Percentiles rank a stretch among this genome's conserved stretches.
These are phyloP conservation scores for Drechslera avenae DNA, from an alignment of 2,329 filamentous ascomycete species.

Conservation along the genomic window DNA sequence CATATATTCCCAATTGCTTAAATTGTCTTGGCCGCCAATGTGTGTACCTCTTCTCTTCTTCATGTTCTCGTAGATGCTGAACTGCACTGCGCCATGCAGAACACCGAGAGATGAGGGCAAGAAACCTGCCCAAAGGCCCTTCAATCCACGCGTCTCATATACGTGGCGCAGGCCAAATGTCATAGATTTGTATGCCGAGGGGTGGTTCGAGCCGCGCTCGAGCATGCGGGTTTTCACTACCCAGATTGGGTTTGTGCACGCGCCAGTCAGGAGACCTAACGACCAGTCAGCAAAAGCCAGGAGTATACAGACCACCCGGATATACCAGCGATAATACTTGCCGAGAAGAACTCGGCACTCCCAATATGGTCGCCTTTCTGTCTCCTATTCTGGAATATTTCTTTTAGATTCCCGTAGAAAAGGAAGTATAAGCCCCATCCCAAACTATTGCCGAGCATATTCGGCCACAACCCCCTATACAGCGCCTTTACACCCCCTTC, in stretches of 20 bases:
- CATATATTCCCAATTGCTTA: constrained; percentile 79
- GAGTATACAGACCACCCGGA: background rate
- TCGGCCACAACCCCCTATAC: constrained; percentile 88
- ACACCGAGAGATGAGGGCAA: constrained; percentile 84
- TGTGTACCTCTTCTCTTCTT: constrained; percentile 63
- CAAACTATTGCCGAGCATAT: constrained; percentile 85
- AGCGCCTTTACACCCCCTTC: constrained; percentile 69
- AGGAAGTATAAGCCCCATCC: constrained; percentile 95
- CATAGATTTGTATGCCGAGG: constrained; percentile 83
- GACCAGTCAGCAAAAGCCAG: constrained; percentile 7
- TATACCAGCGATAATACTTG: constrained; percentile 67
- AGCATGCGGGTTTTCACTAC: constrained; percentile 98
- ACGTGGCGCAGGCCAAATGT: constrained; percentile 71
- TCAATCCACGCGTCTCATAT: constrained; percentile 70
- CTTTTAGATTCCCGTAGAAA: constrained; percentile 66
- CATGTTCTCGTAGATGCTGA: constrained; percentile 86
- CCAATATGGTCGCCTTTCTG: constrained; percentile 54
- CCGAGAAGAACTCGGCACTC: constrained; percentile 77
- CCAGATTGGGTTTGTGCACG: constrained; percentile 94
- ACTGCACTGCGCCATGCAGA: constrained; percentile 91
- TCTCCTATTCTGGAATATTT: constrained; percentile 53
- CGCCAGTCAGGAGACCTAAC: constrained; percentile 72
- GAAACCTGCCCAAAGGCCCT: constrained; percentile 87
- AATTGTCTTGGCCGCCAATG: constrained; percentile 45
- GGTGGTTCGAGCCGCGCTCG: constrained; percentile 73